These are phyloP conservation scores for Debaryomyces udenii DNA, from an alignment of 1,139 yeast genomes.

Conservation along the genomic window DNA sequence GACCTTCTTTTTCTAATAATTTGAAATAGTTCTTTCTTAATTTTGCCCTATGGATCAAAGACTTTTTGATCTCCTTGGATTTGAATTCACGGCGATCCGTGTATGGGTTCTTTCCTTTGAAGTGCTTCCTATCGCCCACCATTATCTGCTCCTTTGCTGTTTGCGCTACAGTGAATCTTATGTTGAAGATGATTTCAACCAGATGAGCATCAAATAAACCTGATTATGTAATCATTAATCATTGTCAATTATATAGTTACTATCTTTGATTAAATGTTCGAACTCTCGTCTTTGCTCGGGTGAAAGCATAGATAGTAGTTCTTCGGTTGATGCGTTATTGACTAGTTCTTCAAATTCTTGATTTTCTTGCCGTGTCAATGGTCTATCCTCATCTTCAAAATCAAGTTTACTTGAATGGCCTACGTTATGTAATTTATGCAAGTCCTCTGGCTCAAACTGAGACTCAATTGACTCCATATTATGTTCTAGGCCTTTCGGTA, in stretches of 20 bases:
- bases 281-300: slow-evolving; percentile 13
- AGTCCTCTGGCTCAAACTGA: slow-evolving; percentile 4
- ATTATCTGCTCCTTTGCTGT: slow-evolving; percentile 3
- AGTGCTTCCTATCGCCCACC: slow-evolving; percentile 8
- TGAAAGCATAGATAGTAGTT: slow-evolving; percentile 10
- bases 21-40: slow-evolving; percentile 82
- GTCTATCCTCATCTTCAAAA: slow-evolving; percentile 11
- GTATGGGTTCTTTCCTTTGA: slow-evolving; percentile 28
- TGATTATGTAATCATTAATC: slow-evolving; percentile 12
- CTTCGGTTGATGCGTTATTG: slow-evolving; percentile 8
- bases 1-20: slow-evolving; percentile 72
- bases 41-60: slow-evolving; percentile 81
- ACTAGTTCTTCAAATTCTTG: slow-evolving; percentile 11
- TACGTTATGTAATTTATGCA: slow-evolving; percentile 6
- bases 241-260: slow-evolving; percentile 9
- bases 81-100: slow-evolving; percentile 46
- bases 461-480: slow-evolving; percentile 1
- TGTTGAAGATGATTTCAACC: not conserved
- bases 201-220: slow-evolving; percentile 13
- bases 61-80: slow-evolving; percentile 66
- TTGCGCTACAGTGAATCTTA: not conserved
- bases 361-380: slow-evolving; percentile 13
- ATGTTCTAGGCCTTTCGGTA: slow-evolving; percentile 5
- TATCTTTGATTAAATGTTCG: slow-evolving; percentile 8
- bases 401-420: not conserved